phyloP scores from a whole-genome alignment of 257 asterid genomes.

The Misopates orontium region DNA sequence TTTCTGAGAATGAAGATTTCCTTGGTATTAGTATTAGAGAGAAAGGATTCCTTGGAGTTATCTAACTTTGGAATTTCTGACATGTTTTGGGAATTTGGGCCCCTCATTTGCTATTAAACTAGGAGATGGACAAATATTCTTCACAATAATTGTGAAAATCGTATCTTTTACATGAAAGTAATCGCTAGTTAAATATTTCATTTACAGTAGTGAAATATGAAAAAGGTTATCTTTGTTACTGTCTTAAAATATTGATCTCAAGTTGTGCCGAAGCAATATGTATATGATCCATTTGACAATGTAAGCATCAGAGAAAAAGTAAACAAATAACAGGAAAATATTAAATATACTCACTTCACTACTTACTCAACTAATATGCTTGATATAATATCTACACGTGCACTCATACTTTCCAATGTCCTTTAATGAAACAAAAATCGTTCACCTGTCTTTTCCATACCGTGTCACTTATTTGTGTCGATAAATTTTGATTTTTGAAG shows the following conservation, averaged over 20 bases:
- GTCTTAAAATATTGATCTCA: neutral
- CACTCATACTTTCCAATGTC: too few relatives aligned
- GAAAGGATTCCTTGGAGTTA: too few relatives aligned
- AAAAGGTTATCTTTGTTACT: neutral
- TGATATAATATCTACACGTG: too few relatives aligned
- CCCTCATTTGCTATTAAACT: neutral
- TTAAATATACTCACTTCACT: neutral
- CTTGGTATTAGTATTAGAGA: neutral
- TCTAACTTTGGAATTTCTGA: neutral
- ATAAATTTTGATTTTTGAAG: neutral
- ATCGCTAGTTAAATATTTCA: neutral
- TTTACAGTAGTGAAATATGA: too few relatives aligned
- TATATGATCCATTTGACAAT: neutral
- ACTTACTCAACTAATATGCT: neutral
- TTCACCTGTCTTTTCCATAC: neutral
- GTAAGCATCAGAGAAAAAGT: neutral
- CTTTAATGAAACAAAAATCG: neutral
- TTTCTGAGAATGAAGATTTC: neutral
- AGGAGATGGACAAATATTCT: neutral
- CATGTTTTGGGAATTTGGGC: neutral
- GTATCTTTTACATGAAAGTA: neutral
- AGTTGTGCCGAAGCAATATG: neutral
- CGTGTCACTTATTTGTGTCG: slow-evolving; percentile 7
- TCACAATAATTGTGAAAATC: too few relatives aligned
- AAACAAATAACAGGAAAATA: neutral